Base-by-base conservation (phyloP, 2,329 filamentous ascomycete species). In the Myriosclerotinia duriaeana region DNA sequence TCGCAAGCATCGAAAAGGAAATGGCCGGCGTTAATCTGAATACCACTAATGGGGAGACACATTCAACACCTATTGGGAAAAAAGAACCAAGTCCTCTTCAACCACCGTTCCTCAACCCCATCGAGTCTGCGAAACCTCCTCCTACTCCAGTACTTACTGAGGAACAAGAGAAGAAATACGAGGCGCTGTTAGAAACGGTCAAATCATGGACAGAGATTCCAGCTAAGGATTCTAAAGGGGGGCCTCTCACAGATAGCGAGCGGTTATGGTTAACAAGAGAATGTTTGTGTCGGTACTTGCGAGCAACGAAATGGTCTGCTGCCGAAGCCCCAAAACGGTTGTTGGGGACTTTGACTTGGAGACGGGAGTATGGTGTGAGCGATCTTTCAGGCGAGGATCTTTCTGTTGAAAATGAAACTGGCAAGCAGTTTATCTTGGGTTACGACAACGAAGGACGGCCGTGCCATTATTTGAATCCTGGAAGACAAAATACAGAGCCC, bases 351-450 rank as follows among this genome's bases (percentile, higher is more conserved):
- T 80, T 98, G 66, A 84, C 86, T 68, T 99, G 95, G 95, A 87
- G 95, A 56, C 86, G 94, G 66, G 93, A 97, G 75, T 99, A 96
- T 75, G 93, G 92, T 58, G 83, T 96, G 66, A 87, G 85, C 64
- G 76, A 79, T 66, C 85, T 93, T 75, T 93, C 92, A 0, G 83
- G 90, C 12, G 93, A 97, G 11, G 90, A 96, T 79, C 94, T 98
- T 74, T 92, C 90, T 0, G 87, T 91, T 15, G 95, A 99, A 82
- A 96, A 97, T 78, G 93, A 94, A 80, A 98, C 94, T 12, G 95
- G 95, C 72, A 99, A 99, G 82, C 94, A 98, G 78, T 84, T 97
- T 67, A 84, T 96, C 67, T 79, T 95, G 26, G 95, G 95, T 53
- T 99, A 88, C 78, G 95, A 99, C 80, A 91, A 89, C 67, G 82